phyloP scores from a whole-genome alignment of 495 filamentous ascomycete species.

The Pyrenula massariospora region DNA sequence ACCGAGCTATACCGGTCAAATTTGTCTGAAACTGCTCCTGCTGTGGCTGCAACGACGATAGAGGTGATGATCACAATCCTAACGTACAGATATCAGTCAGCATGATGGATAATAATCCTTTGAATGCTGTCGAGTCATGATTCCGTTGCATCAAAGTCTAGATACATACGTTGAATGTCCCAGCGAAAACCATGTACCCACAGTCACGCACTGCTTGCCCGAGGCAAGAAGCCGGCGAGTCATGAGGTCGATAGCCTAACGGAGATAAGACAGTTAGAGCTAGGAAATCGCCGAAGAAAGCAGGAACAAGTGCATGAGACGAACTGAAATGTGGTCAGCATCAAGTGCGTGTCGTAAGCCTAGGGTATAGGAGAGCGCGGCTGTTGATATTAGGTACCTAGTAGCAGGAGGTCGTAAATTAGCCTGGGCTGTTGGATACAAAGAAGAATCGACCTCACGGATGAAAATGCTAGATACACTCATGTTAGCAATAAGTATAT shows the following conservation, averaged over 20 bases:
- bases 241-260: conserved; percentile 84
- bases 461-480: conserved; percentile 17
- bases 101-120: background rate
- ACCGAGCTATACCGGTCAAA: conserved; percentile 75
- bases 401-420: conserved; percentile 4
- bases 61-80: conserved; percentile 84
- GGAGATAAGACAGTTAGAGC: too few species aligned
- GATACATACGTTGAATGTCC: conserved; percentile 67
- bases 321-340: conserved; percentile 83
- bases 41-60: conserved; percentile 80
- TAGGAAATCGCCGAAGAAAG: background rate
- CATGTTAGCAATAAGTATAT: background rate
- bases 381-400: conserved; percentile 61
- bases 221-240: conserved; percentile 82
- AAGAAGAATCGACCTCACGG: conserved; percentile 14
- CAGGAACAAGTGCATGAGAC: background rate
- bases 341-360: conserved; percentile 91
- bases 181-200: conserved; percentile 90
- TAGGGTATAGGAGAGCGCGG: conserved; percentile 76
- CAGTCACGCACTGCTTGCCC: conserved; percentile 77
- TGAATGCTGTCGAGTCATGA: background rate
- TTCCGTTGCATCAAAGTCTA: too few species aligned
- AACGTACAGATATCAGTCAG: background rate
- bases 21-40: conserved; percentile 62
- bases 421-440: background rate